A percentile compares a stretch with the other conserved stretches of the same genome.
Conservation (phyloP, 2,329 filamentous ascomycete genomes). For the Hysterium pulicare region DNA sequence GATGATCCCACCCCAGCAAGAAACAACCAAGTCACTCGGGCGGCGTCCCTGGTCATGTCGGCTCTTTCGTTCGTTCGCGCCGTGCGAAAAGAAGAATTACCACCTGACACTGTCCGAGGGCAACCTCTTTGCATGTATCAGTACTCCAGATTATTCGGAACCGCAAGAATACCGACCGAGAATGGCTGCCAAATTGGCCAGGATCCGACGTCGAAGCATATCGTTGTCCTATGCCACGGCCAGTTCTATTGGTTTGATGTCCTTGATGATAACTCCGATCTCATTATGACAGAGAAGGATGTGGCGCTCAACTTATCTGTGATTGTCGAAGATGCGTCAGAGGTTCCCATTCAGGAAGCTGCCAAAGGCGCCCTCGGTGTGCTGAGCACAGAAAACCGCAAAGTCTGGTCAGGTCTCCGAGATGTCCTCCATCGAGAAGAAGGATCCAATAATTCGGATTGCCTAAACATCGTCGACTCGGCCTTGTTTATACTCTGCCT, state of each 20-base stretch:
- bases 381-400: slow-evolving; percentile 91
- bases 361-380: slow-evolving; percentile 94
- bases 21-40: slow-evolving; percentile 93
- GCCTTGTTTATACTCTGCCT: slow-evolving; percentile 89
- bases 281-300: slow-evolving; percentile 97
- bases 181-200: slow-evolving; percentile 95
- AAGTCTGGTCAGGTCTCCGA: slow-evolving; percentile 88
- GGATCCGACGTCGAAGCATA: slow-evolving; percentile 86
- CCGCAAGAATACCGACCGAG: slow-evolving; percentile 88
- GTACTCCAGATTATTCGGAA: slow-evolving; percentile 92
- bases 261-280: slow-evolving; percentile 85
- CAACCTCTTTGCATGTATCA: slow-evolving; percentile 96
- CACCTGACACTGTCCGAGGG: slow-evolving; percentile 80
- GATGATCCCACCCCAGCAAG: slow-evolving; percentile 95
- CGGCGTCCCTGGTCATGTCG: slow-evolving; percentile 87
- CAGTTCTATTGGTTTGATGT: slow-evolving; percentile 99
- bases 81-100: slow-evolving; percentile 86
- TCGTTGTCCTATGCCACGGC: slow-evolving; percentile 89
- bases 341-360: slow-evolving; percentile 87
- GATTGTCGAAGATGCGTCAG: slow-evolving; percentile 83
- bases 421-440: slow-evolving; percentile 83
- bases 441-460: slow-evolving; percentile 92
- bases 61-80: slow-evolving; percentile 89
- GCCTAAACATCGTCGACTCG: slow-evolving; percentile 90
- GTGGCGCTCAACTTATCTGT: slow-evolving; percentile 87